These are phyloP conservation scores for Neoboletus subvelutipes DNA, from an alignment of 768 basidiomycete species.

Conservation along the genomic window DNA sequence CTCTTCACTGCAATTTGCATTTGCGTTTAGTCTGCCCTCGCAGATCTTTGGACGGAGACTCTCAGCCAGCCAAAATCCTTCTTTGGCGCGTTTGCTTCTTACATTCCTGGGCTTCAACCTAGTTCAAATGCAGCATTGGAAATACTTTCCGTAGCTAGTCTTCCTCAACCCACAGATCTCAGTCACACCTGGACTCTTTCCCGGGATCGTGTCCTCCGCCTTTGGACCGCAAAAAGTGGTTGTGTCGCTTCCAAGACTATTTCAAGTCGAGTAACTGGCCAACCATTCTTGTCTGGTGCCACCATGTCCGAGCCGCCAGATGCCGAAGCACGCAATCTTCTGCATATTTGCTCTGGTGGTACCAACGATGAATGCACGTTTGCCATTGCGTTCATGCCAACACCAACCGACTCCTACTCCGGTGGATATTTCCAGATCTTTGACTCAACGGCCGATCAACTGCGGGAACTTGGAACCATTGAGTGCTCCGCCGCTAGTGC, in stretches of 20 bases:
- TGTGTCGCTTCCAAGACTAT: constrained; percentile 66
- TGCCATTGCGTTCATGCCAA: constrained; percentile 72
- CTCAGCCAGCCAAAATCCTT: constrained; percentile 65
- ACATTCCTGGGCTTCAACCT: constrained; percentile 55
- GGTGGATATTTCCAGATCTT: constrained; percentile 82
- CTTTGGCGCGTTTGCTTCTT: constrained; percentile 63
- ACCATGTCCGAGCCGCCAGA: constrained; percentile 52
- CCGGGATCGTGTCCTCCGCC: constrained; percentile 77
- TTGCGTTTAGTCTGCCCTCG: constrained; percentile 11
- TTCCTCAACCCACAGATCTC: constrained; percentile 75
- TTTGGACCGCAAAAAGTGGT: constrained; percentile 79
- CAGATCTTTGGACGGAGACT: constrained; percentile 74
- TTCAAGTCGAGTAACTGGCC: constrained; percentile 36
- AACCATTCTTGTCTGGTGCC: constrained; percentile 31
- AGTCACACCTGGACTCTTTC: constrained; percentile 82
- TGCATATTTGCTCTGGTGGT: constrained; percentile 58
- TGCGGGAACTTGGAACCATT: constrained; percentile 56
- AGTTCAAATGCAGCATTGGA: constrained; percentile 49
- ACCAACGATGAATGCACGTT: constrained; percentile 53
- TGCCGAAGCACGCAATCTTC: constrained; percentile 57
- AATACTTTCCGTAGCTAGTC: constrained; percentile 69
- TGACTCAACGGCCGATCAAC: constrained; percentile 53
- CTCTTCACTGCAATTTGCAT: constrained; percentile 5
- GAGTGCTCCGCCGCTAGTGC: constrained; percentile 59
- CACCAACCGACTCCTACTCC: constrained; percentile 56